These are phyloP conservation scores for Macadamia tetraphylla DNA, from an alignment of 164 flowering plant genomes.

Conservation along the genomic window DNA sequence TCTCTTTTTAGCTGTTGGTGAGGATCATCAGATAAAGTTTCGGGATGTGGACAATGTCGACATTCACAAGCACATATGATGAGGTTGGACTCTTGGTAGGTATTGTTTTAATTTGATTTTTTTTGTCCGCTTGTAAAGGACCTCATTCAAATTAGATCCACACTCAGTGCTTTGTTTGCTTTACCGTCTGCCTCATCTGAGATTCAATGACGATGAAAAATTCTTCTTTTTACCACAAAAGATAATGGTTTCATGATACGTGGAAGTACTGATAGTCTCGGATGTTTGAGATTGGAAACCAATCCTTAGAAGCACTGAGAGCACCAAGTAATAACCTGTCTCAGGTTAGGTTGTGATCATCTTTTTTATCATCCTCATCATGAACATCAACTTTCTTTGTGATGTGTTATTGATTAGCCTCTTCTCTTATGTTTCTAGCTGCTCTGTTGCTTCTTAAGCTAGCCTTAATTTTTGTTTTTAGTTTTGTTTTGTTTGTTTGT, in stretches of 20 bases:
- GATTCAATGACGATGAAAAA: slow-evolving; percentile 85
- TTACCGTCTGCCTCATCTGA: slow-evolving; percentile 78
- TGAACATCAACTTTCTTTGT: neutral
- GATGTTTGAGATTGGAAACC: slow-evolving; percentile 49
- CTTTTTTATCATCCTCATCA: neutral
- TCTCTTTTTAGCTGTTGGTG: slow-evolving; percentile 86
- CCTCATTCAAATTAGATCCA: neutral
- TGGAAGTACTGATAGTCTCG: slow-evolving; percentile 60
- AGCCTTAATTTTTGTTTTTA: neutral
- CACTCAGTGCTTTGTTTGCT: slow-evolving; percentile 18
- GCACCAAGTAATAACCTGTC: slow-evolving; percentile 45
- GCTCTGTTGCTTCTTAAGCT: too few species aligned
- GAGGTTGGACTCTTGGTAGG: slow-evolving; percentile 90
- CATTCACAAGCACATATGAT: slow-evolving; percentile 57
- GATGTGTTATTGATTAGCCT: neutral
- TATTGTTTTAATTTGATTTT: neutral
- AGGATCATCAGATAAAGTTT: slow-evolving; percentile 82
- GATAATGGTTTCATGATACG: slow-evolving; percentile 88
- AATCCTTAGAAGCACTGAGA: slow-evolving; percentile 59
- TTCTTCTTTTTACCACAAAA: slow-evolving; percentile 66
- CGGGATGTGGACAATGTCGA: slow-evolving; percentile 83
- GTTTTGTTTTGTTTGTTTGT: neutral
- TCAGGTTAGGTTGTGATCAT: slow-evolving; percentile 40
- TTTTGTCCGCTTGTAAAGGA: neutral
- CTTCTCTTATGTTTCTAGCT: neutral